Base-by-base conservation (phyloP, 257 asterid species). In the Leptodermis oblonga region DNA sequence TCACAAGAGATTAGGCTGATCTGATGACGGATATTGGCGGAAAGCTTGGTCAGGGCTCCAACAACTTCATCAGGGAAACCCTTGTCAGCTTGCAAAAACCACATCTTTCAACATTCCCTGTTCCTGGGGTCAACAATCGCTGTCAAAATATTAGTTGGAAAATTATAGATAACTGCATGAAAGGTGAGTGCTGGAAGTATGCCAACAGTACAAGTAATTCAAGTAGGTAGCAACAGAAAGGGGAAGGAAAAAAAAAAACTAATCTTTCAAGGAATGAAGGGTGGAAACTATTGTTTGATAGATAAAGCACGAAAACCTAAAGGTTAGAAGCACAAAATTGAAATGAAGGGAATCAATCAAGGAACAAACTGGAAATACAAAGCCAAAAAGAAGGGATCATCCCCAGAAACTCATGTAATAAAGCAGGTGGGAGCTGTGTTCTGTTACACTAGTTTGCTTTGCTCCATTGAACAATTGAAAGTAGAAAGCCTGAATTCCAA, bases 31-130 rank as follows among this genome's bases (percentile, higher is more conserved):
- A 82, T 69, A 70, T 70, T 82, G 59, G 67, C 73, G 41, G 78
- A 80, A 22, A 69, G 81, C 83, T 80, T 83, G 28, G 56, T 65
- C 62, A 33, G 87, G 81, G 87, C 77, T 81, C 75, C 73, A 22
- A 45, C 71, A 60, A 71, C 83, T 56, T 76, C 69, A 46, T 48
- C 65, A n/a, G 81, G 78, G 72, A 76, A 63, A 54, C 85, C 78
- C 77, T 74, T 78, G 62, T 75, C 80, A 65, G 67, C 78, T 75
- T 17, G 65, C 72, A n/a, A n/a, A n/a, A 83, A 73, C 76, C 90
- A 84, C 92, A 89, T 92, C 87, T 87, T 92, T 87, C 96, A 72
- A 93, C 96, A 92, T 89, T 87, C 96, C 96, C 86, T 81, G 78
- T 51, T 76, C 70, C 80, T 54, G 70, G 72, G 64, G 68, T 67